These are phyloP conservation scores for Aspergillus latus DNA, from an alignment of 2,329 filamentous ascomycete species.

Conservation along the genomic window DNA sequence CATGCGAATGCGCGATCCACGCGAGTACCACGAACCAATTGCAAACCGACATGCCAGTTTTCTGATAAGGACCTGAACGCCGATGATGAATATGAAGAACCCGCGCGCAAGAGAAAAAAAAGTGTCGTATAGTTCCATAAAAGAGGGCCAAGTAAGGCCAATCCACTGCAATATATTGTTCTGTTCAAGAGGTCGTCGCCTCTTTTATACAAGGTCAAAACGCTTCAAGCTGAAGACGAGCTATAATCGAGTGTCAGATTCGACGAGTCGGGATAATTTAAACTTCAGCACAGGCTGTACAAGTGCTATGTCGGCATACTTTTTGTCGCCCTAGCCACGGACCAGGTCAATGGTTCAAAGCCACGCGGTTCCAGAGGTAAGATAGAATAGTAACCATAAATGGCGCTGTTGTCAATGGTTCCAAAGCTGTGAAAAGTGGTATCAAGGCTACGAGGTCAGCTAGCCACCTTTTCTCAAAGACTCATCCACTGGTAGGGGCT, in stretches of 20 bases:
- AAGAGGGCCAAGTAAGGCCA: constrained; percentile 11
- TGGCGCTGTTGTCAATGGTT: neutral
- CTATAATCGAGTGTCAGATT: constrained; percentile 9
- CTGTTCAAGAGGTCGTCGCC: constrained; percentile 16
- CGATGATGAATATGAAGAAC: constrained; percentile 23
- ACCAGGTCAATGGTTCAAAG: neutral
- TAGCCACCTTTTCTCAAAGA: constrained; percentile 43
- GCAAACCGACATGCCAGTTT: constrained; percentile 17
- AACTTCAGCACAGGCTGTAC: constrained; percentile 16
- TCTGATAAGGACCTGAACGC: constrained; percentile 26
- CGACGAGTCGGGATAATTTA: constrained; percentile 7
- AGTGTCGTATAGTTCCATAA: constrained; percentile 23
- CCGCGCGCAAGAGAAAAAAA: constrained; percentile 7
- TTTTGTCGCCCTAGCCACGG: constrained; percentile 3
- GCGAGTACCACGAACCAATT: constrained; percentile 18
- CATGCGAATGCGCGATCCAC: constrained; percentile 25
- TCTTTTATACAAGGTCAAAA: constrained; percentile 23
- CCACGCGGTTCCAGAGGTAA: neutral
- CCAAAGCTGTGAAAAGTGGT: neutral
- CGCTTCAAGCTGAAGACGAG: neutral
- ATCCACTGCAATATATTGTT: constrained; percentile 20
- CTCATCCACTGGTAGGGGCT: constrained; percentile 44
- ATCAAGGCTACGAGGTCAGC: neutral
- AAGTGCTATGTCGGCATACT: constrained; percentile 12
- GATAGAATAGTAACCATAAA: neutral